A percentile compares a stretch with the other conserved stretches of the same genome.
Conservation (phyloP, 73 alveolate species). For the Tetrahymena borealis region DNA sequence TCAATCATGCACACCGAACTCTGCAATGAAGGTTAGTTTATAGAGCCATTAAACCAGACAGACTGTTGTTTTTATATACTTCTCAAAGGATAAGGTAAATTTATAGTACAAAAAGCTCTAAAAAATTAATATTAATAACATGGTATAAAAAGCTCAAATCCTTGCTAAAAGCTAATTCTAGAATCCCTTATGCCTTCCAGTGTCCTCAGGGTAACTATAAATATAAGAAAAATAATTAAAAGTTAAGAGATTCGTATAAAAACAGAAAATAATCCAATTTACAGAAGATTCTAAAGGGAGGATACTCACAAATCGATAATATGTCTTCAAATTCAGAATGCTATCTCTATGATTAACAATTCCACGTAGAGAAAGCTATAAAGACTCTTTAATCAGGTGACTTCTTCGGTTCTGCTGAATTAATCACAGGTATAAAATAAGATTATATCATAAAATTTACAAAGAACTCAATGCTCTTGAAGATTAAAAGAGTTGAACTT, state of each 20-base stretch:
- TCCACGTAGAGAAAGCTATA: not conserved
- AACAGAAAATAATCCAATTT: not conserved
- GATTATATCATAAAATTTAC: not conserved
- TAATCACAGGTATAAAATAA: not conserved
- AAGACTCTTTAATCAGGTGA: not conserved
- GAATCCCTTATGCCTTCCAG: not conserved
- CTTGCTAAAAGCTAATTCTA: not conserved
- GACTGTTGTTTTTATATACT: not conserved
- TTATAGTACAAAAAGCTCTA: not conserved
- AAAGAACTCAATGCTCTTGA: not conserved
- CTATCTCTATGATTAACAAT: not conserved
- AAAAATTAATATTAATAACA: not conserved
- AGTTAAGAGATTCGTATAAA: not conserved
- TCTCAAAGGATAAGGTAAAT: not conserved
- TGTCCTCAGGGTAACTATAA: not conserved
- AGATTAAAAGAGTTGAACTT: not conserved
- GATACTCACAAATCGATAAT: not conserved
- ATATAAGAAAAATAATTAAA: not conserved
- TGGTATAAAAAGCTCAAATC: not conserved
- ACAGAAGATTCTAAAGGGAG: not conserved
- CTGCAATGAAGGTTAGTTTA: not conserved
- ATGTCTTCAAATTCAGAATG: not conserved
- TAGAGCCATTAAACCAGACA: not conserved
- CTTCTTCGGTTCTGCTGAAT: not conserved
- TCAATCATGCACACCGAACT: not conserved